Conservation (phyloP, 2,329 filamentous ascomycete genomes). For the Aspergillus eucalypticola region DNA sequence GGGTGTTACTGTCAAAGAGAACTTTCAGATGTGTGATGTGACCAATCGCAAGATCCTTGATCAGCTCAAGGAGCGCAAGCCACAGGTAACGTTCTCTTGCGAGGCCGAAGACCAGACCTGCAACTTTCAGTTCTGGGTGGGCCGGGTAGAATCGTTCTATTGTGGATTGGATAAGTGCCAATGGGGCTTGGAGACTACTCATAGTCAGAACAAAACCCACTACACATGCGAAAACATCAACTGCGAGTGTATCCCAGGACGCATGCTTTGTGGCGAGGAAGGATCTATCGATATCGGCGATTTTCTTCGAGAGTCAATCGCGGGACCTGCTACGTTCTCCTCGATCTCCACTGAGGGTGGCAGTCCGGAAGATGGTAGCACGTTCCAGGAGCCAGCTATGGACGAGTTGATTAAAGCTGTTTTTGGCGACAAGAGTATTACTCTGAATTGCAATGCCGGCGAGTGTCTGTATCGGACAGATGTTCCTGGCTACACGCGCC, state of each 20-base stretch:
- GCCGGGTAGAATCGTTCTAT: slow-evolving; percentile 91
- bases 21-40: slow-evolving; percentile 97
- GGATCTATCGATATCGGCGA: slow-evolving; percentile 91
- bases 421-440: slow-evolving; percentile 90
- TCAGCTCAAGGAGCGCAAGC: slow-evolving; percentile 78
- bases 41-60: slow-evolving; percentile 93
- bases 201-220: slow-evolving; percentile 73
- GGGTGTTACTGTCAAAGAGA: slow-evolving; percentile 86
- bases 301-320: slow-evolving; percentile 79
- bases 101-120: slow-evolving; percentile 72
- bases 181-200: slow-evolving; percentile 68
- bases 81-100: slow-evolving; percentile 94
- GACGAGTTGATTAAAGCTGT: slow-evolving; percentile 83
- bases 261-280: slow-evolving; percentile 90
- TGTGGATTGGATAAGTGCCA: slow-evolving; percentile 82
- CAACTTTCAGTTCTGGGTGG: slow-evolving; percentile 99
- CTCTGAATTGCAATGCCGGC: slow-evolving; percentile 76
- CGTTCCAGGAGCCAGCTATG: slow-evolving; percentile 89
- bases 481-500: slow-evolving; percentile 83
- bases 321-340: slow-evolving; percentile 82
- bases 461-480: slow-evolving; percentile 94
- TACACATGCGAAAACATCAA: slow-evolving; percentile 84
- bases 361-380: slow-evolving; percentile 69
- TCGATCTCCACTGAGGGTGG: slow-evolving; percentile 60
- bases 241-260: slow-evolving; percentile 84